phyloP scores from a whole-genome alignment of 2,329 filamentous ascomycete species.

The Endocalyx cinctus region DNA sequence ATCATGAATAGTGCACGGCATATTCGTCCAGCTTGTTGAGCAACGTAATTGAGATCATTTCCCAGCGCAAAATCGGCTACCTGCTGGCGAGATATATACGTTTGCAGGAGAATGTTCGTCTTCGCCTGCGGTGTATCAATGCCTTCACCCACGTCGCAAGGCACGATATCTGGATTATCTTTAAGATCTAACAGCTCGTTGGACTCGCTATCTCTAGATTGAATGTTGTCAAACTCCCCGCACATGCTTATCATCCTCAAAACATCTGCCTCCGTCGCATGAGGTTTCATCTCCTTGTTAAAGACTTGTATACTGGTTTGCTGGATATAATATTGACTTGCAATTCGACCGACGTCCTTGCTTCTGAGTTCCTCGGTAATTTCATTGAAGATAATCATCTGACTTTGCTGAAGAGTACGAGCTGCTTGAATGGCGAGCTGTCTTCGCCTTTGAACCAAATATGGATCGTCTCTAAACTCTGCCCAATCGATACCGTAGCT shows the following conservation, averaged over 20 bases:
- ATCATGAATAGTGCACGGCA: conserved; percentile 97
- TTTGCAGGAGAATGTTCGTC: conserved; percentile 91
- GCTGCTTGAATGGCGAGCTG: conserved; percentile 87
- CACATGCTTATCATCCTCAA: conserved; percentile 97
- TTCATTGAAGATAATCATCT: conserved; percentile 99
- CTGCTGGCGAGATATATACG: conserved; percentile 83
- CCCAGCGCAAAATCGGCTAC: conserved; percentile 90
- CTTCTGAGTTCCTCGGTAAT: conserved; percentile 85
- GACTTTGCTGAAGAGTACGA: conserved; percentile 78
- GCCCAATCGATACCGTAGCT: conserved; percentile 94
- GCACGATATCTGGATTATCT: conserved; percentile 63
- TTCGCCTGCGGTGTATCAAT: conserved; percentile 75
- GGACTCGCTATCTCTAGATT: conserved; percentile 83
- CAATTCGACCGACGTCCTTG: conserved; percentile 94
- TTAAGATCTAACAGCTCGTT: conserved; percentile 77
- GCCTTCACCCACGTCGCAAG: conserved; percentile 74
- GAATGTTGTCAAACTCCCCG: conserved; percentile 95
- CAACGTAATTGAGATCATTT: conserved; percentile 91
- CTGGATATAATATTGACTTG: conserved; percentile 93
- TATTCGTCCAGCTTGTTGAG: conserved; percentile 92
- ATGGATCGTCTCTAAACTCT: conserved; percentile 83
- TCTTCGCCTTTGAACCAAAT: conserved; percentile 77
- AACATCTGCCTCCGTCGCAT: conserved; percentile 84
- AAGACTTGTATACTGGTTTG: conserved; percentile 94
- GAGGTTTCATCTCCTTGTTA: conserved; percentile 87